Evolutionary conservation across 2,329 filamentous ascomycete species (phyloP), one percentile per base, ranked within the genome.

Genomic region (Ascochyta pisi): DNA sequence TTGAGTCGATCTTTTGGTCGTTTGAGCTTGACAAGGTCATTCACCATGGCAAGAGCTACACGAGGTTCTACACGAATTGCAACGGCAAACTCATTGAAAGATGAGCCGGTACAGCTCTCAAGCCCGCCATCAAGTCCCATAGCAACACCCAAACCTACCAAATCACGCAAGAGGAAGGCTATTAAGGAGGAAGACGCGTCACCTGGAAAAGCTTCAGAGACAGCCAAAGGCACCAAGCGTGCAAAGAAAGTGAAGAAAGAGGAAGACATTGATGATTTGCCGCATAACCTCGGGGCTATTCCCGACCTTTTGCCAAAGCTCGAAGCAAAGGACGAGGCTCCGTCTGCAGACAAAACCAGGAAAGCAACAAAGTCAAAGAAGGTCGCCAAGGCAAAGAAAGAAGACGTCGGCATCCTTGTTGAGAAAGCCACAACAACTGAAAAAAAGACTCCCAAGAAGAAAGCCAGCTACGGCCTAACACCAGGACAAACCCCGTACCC

Each of bases 401-500:
- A 68, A 48, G 52, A 62, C 10, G 62, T 64, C 7, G 60, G 67
- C n/a, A 50, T 67, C 1, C 26, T 71, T 10, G 62, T 68, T 13
- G 50, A 56, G 3, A 75, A 74, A 59, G 64, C 68, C 15, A 60
- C 64, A 13, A 40, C 62, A 4, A 65, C 62, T 22, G 50, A 73
- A 53, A 40, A 76, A 56, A 31, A 68, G 53, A 27, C 74, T 6
- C 63, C 76, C 0, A 75, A 76, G 54, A 75, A 72, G 49, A 67
- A 65, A 41, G 55, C 43, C 2, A 73, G 74, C 42, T 81, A 80
- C 52, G 77, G 79, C 12, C 71, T 83, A 24, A 81, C 75, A 9
- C 78, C 78, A 12, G 80, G 80, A 23, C 58, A 74, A 48, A 83
- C 86, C 1, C 91, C 91, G 0, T 96, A 89, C 61, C 89, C 90